Evolutionary conservation across 495 filamentous ascomycete species (phyloP).

Genomic region (Penicillium coffeae): DNA sequence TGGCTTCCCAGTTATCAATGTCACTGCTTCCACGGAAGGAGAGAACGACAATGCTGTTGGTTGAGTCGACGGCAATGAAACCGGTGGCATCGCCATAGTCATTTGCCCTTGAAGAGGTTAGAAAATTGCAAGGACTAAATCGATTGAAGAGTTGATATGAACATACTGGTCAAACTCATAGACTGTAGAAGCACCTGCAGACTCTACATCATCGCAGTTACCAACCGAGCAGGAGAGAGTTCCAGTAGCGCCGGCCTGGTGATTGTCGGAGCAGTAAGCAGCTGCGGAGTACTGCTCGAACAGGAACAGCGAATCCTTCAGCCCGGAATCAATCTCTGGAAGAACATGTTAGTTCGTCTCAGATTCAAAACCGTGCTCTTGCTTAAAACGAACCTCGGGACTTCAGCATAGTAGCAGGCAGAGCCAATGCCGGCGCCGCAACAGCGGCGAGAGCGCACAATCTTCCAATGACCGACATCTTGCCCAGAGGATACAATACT

Average conservation of each 20-base stretch:
- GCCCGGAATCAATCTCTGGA: neutral
- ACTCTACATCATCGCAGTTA: constrained; percentile 55
- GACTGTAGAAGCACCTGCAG: constrained; percentile 46
- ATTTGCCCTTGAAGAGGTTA: constrained; percentile 34
- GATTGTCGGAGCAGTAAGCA: constrained; percentile 56
- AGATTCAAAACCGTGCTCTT: neutral
- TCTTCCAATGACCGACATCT: neutral
- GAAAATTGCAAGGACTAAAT: neutral
- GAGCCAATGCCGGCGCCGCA: neutral
- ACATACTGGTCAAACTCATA: constrained; percentile 54
- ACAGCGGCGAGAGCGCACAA: neutral
- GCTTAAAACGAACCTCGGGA: neutral
- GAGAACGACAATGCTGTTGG: constrained; percentile 53
- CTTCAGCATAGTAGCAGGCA: neutral
- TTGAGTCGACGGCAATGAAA: constrained; percentile 59
- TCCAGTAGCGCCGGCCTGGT: constrained; percentile 25
- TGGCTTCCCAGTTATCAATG: neutral
- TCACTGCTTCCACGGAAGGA: constrained; percentile 44
- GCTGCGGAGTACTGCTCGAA: constrained; percentile 64
- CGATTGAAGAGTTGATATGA: neutral
- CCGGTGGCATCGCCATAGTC: constrained; percentile 51
- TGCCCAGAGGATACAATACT: neutral
- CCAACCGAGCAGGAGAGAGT: constrained; percentile 49
- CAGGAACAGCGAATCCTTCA: constrained; percentile 44
- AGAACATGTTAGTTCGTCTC: neutral